Conservation (phyloP, 2,329 filamentous ascomycete genomes). For the Aspergillus ruber region DNA sequence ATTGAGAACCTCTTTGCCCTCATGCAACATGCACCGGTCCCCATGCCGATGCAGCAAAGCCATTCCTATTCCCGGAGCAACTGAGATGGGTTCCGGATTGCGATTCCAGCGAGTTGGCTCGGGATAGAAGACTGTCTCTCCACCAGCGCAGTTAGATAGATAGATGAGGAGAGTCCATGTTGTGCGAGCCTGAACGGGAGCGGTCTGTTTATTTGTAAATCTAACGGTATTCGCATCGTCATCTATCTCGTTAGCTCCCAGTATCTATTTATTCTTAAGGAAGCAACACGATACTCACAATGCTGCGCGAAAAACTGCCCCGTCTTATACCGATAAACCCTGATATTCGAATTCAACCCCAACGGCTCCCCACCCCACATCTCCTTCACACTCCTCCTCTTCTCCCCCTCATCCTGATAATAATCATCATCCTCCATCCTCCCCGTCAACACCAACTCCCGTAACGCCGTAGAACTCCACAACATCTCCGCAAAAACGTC, state of each 20-base stretch:
- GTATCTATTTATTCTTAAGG: not conserved
- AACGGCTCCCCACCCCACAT: conserved; percentile 74
- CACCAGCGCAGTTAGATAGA: conserved; percentile 74
- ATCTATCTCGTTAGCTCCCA: conserved; percentile 47
- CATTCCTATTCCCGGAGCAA: conserved; percentile 76
- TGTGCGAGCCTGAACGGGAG: conserved; percentile 54
- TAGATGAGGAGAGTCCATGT: conserved; percentile 92
- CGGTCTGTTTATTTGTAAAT: conserved; percentile 44
- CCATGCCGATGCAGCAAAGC: conserved; percentile 83
- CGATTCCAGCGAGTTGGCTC: conserved; percentile 45
- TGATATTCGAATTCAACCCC: conserved; percentile 82
- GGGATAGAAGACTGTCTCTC: conserved; percentile 88
- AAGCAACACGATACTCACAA: conserved; percentile 52
- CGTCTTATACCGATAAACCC: conserved; percentile 77
- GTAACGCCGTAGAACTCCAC: conserved; percentile 72
- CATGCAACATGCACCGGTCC: conserved; percentile 80
- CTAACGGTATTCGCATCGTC: conserved; percentile 76
- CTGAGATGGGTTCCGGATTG: conserved; percentile 58
- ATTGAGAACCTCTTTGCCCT: conserved; percentile 68
- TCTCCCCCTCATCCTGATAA: conserved; percentile 17
- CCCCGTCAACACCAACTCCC: conserved; percentile 48
- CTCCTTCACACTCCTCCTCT: conserved; percentile 21
- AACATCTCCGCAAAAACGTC: conserved; percentile 64
- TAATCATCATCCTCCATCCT: conserved; percentile 16
- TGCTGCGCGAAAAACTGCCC: conserved; percentile 91